Evolutionary conservation across 2,329 filamentous ascomycete genomes (phyloP), one percentile per base, ranked within the genome.

Genomic region (Daldinia eschscholtzii): DNA sequence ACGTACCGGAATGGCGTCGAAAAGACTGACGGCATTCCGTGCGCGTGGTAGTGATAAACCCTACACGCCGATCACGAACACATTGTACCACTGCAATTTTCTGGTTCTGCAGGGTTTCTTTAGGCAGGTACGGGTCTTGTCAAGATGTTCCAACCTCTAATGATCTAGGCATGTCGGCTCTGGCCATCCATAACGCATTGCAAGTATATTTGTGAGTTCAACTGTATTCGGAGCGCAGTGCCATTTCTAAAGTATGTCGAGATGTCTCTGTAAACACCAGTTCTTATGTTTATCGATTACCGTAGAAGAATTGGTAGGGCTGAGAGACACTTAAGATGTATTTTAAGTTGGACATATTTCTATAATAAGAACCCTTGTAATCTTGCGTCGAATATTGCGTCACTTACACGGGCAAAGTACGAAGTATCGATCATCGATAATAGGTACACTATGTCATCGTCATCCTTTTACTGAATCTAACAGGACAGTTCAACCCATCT

Each of bases 111-210:
- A 26, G 53, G 28, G 13, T 10, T 63, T 55, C 46, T 57, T 68
- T 65, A 68, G 62, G 65, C 65, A 68, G 65, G 65, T 68, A 65
- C 65, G 50, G 30, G 46, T 15, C 48, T 55, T 46, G 20, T 39
- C 20, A 58, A 57, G 44, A 18, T 55, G 33, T 18, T 9, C 42
- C 42, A 46, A 46, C 2, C 42, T 37, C 35, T 33, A 33, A 33
- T 33, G 30, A 20, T 18, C 39, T 42, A 39, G 7, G 35, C 13
- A 42, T 44, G 20, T 44, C 18, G 18, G 18, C 20, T 6, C 9
- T 6, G 23, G 15, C 6, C 46, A 26, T 20, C 5, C 10, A 15
- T 50, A 3, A 50, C 23, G 13, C 1, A 20, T 50, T 6, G 23
- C 23, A 50, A 12, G 10, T 50, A 50, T 50, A 33, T 13, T 30